These are phyloP conservation scores for Lasiodiplodia citricola DNA, from an alignment of 2,329 filamentous ascomycete genomes.

Conservation along the genomic window DNA sequence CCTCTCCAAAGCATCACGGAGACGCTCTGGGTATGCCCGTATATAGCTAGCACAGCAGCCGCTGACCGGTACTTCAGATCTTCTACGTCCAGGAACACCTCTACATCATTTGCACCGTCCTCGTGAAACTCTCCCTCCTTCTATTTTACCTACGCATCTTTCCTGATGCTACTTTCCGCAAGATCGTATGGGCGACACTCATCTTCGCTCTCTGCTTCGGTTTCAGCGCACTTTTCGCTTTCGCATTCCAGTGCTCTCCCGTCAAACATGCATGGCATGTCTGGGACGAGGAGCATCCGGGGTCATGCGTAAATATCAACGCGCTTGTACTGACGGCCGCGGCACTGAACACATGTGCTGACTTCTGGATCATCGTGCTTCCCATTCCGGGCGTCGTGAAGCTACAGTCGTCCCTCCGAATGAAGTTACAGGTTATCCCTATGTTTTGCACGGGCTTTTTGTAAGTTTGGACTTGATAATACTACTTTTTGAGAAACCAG, in stretches of 20 bases:
- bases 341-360: background rate
- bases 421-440: background rate
- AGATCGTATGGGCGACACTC: background rate
- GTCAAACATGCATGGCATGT: background rate
- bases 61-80: background rate
- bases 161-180: slow-evolving; percentile 6
- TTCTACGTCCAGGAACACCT: slow-evolving; percentile 19
- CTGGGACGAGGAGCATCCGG: background rate
- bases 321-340: background rate
- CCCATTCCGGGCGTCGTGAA: background rate
- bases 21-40: background rate
- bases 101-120: background rate
- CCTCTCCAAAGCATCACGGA: background rate
- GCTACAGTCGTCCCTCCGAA: slow-evolving; percentile 1
- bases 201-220: slow-evolving; percentile 1
- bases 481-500: no score
- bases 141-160: slow-evolving; percentile 13
- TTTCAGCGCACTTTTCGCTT: background rate
- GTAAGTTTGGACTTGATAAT: background rate
- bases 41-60: background rate
- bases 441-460: slow-evolving; percentile 18
- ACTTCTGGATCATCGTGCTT: slow-evolving; percentile 14
- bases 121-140: background rate
- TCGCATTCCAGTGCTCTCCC: slow-evolving; percentile 11
- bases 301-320: background rate